Evolutionary conservation across 805 yeast species (phyloP), one percentile per base, ranked within the genome.

Genomic region (Naumovozyma baii): DNA sequence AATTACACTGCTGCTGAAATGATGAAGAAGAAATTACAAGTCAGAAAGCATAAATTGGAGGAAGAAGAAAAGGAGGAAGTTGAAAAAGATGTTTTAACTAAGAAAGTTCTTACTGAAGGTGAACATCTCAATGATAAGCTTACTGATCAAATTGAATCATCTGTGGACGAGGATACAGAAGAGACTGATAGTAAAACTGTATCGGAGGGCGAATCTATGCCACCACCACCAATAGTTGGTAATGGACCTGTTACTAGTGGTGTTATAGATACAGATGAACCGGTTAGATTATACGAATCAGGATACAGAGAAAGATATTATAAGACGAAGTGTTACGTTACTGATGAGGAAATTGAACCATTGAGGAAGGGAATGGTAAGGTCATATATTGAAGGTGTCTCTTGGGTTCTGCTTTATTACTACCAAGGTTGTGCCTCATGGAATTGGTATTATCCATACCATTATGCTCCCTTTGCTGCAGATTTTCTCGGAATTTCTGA

Each of bases 371-470:
- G 71, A 34, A 78, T 92, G 53, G 86, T 80, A 0, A 66, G 68
- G 39, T 73, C 78, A 36, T 92, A 92, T 55, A 72, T 92, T 40
- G 96, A 90, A 61, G 99, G 99, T 45, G 83, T 92, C 3, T 78
- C 95, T n/a, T 92, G 99, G 99, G 95, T 81, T 1, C 68, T 92
- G 47, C 63, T 85, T 39, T 92, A 92, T 60, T 92, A 92, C 63
- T 90, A 85, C 61, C 97, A 92, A 62, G 97, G 96, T 2, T 90
- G 97, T 64, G 95, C 95, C 0, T 90, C 97, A 0, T 92, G 99
- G 99, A 80, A 80, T 40, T 92, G 98, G 98, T 92, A 77, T 61
- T 92, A 81, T 53, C 98, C 97, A 0, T 90, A 80, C 58, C 97
- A 92, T 57, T 94, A 92, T 64, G 97, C 98, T 0, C 99, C 99